Conservation (phyloP, 2,329 filamentous ascomycete species). For the Cytospora paraplurivora region DNA sequence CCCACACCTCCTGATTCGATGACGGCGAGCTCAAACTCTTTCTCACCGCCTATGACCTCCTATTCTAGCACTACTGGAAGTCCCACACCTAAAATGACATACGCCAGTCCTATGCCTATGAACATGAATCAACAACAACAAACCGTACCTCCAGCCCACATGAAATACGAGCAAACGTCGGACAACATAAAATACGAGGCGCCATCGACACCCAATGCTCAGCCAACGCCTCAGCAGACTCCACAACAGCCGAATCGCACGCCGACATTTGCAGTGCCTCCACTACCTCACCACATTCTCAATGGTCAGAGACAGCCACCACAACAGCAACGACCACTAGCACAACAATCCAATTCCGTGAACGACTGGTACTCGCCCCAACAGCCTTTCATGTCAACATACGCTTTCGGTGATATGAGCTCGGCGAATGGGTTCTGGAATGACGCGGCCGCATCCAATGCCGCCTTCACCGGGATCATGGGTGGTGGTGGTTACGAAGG, state of each 20-base stretch:
- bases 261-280: conserved; percentile 44
- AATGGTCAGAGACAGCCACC: conserved; percentile 33
- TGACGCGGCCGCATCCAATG: conserved; percentile 36
- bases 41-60: conserved; percentile 43
- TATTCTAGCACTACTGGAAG: conserved; percentile 34
- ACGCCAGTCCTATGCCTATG: conserved; percentile 33
- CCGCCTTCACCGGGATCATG: conserved; percentile 32
- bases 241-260: conserved; percentile 33
- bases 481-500: conserved; percentile 25
- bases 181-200: conserved; percentile 29
- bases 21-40: conserved; percentile 36
- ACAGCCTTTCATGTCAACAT: conserved; percentile 56
- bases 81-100: conserved; percentile 40
- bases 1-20: conserved; percentile 50
- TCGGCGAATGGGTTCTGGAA: conserved; percentile 43
- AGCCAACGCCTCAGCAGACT: conserved; percentile 30
- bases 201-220: conserved; percentile 26
- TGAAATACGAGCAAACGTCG: conserved; percentile 33
- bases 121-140: conserved; percentile 25
- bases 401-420: conserved; percentile 48
- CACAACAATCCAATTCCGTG: conserved; percentile 43
- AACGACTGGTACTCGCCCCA: conserved; percentile 57
- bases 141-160: conserved; percentile 22
- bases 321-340: conserved; percentile 46
- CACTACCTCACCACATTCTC: conserved; percentile 40